Evolutionary conservation across 495 filamentous ascomycete genomes (phyloP), one percentile per base, ranked within the genome.

Genomic region (Penicillium malachiteum): DNA sequence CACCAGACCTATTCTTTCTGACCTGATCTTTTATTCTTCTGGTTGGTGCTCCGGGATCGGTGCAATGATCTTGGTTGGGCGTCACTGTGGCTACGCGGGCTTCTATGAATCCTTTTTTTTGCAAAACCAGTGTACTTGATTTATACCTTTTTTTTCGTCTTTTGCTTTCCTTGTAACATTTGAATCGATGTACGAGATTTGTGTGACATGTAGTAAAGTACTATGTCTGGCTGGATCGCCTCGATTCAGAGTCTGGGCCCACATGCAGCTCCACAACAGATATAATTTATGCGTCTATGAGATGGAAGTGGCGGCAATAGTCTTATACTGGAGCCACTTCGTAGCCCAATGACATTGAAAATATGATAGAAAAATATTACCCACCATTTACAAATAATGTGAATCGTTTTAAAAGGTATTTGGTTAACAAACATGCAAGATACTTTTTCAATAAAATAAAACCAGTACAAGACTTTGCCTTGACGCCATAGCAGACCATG

Each of bases 401-500:
- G 44, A 54, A 49, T 54, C 41, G 52, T 57, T 62, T 56, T 13
- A n/a, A 3, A 44, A 21, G 18, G 21, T 11, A 31, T 1, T 6
- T 30, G 12, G 50, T 53, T 53, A 57, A 52, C 32, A 58, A 58
- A 60, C 48, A 50, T 64, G 55, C 42, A 41, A 56, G 46, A 48
- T 59, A 57, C 60, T 63, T 67, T 66, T 67, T 61, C 13, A 26
- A 39, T 52, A 16, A 49, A 62, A 60, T 63, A 57, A 43, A 66
- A 60, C 52, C 55, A 52, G 34, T 54, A 65, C 52, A 55, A 65
- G 57, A 60, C 50, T 45, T 66, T 68, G 66, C 66, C 69, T 63
- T 57, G 71, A 73, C 72, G 72, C 72, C 72, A 59, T 57, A 70
- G 64, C 40, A 71, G 63, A 70, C 69, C 73, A 66, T 71, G 66